Base-by-base conservation (phyloP, 345 rosid genomes). In the Eucalyptus cloeziana region DNA sequence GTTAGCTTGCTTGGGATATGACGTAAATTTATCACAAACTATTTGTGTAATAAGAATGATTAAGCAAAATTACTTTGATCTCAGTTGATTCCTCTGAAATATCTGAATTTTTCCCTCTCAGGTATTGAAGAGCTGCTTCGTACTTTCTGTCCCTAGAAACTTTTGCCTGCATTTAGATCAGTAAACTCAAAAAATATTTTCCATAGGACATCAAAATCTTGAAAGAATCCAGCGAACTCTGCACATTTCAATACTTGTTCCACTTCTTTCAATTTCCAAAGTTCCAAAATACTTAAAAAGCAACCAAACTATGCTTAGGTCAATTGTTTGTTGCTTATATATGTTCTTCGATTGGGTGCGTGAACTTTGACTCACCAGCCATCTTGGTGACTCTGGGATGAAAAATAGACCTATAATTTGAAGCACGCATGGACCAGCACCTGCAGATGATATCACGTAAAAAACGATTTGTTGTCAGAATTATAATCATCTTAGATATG, bases 311-410 rank as follows among this genome's bases (percentile, higher is more conserved):
- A 37, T 37, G 83, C 47, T 37, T 21, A 76, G 83, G 83, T 76
- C 25, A 37, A 76, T 37, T 6, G 27, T 76, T 76, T 11, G 13
- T 27, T 76, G 45, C 15, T 71, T 71, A 37, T 71, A 5, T 37
- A 37, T 19, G 25, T 40, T 71, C 81, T 37, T 19, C 45, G 7
- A 19, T 71, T 12, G 13, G 81, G 83, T 9, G 8, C 7, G 5
- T 21, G 27, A 76, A 40, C 83, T 40, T 40, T 76, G 83, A 21
- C 92, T 92, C 87, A 95, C 95, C 94, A 95, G 71, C 95, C 96
- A 94, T 89, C 96, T 91, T 27, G 95, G 95, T 58, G 96, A 95
- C 87, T 92, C 96, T 22, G 95, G 93, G 86, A 94, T 93, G 91
- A 94, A 90, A 89, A 88, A 71, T 31, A 94, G 90, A 44, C 95